Conservation (phyloP, 116 monocot species). For the Phalaenopsis hybrid region DNA sequence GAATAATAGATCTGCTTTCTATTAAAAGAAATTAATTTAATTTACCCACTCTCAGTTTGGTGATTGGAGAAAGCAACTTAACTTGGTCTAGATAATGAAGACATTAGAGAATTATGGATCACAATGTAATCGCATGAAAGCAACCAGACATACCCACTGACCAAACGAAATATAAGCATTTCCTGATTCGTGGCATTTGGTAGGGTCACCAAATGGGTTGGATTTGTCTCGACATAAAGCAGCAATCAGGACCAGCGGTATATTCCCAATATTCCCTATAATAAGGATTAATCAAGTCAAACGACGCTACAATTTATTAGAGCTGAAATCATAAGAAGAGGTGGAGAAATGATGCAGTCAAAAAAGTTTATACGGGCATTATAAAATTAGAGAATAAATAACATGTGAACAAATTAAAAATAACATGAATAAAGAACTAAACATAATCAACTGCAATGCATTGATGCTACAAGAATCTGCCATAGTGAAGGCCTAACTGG, state of each 20-base stretch:
- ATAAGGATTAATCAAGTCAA: conserved; percentile 9
- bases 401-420: not conserved
- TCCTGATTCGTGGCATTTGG: conserved; percentile 66
- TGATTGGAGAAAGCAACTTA: not conserved
- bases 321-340: not conserved
- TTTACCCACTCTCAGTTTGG: not conserved
- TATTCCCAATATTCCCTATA: conserved; percentile 67
- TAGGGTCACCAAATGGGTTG: conserved; percentile 83
- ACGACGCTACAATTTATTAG: not conserved
- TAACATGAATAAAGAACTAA: not conserved
- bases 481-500: too few relatives aligned
- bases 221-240: conserved; percentile 79
- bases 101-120: not conserved
- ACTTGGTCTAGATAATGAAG: not conserved
- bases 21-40: not conserved
- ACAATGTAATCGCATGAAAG: not conserved
- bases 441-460: not conserved
- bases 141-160: conserved; percentile 65
- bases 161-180: conserved; percentile 95
- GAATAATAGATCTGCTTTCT: not conserved
- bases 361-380: not conserved
- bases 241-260: conserved; percentile 51
- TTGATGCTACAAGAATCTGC: not conserved
- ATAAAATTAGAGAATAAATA: not conserved
- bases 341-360: not conserved